Conservation (phyloP, 352 stramenopile genomes). For the Peronosclerospora sorghi region DNA sequence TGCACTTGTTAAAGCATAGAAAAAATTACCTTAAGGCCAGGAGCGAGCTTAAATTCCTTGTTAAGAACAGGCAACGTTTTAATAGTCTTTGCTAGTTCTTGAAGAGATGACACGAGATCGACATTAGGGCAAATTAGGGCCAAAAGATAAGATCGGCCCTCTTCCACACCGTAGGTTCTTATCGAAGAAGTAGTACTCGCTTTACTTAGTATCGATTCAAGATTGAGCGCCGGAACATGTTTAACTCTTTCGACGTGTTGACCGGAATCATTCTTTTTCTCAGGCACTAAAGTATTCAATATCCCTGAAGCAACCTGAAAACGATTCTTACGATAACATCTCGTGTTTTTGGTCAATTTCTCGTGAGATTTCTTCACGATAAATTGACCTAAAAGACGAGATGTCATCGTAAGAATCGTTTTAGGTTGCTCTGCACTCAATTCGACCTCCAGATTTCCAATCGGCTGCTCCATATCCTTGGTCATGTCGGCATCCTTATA, state of each 20-base stretch:
- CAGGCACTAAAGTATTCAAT: background rate
- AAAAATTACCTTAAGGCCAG: conserved; percentile 36
- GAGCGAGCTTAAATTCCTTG: conserved; percentile 43
- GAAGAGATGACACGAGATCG: conserved; percentile 46
- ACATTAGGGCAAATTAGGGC: conserved; percentile 43
- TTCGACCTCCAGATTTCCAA: conserved; percentile 21
- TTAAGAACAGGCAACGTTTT: conserved; percentile 30
- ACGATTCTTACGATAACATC: too few species aligned
- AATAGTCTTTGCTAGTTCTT: conserved; percentile 30
- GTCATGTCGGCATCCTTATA: conserved; percentile 8
- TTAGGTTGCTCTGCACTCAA: conserved; percentile 6
- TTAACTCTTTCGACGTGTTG: background rate
- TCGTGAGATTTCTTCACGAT: conserved; percentile 5
- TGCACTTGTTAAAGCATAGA: background rate
- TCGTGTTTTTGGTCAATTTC: too few species aligned
- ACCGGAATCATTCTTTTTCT: background rate
- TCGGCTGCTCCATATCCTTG: conserved; percentile 1
- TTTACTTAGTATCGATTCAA: conserved; percentile 1
- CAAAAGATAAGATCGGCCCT: conserved; percentile 34
- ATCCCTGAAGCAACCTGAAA: background rate
- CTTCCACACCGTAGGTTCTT: conserved; percentile 15
- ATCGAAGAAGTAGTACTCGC: conserved; percentile 2
- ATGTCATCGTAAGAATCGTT: conserved; percentile 3
- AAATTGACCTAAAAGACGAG: background rate
- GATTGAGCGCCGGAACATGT: background rate